Conservation (phyloP, 1,284 basidiomycete genomes). For the Athelia sp. region DNA sequence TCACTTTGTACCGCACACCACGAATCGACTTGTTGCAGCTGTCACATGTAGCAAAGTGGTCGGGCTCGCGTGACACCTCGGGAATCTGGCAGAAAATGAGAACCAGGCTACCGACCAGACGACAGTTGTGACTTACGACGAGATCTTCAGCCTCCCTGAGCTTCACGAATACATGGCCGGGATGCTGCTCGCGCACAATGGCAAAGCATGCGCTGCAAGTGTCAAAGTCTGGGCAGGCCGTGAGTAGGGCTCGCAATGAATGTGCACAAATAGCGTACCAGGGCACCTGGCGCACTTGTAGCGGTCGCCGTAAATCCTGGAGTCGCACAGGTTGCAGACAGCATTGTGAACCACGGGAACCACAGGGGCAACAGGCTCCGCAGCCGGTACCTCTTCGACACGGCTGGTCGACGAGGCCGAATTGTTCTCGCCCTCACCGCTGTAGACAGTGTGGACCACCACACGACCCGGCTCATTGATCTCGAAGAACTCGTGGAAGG, state of each 20-base stretch:
- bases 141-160: slow-evolving; percentile 53
- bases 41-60: slow-evolving; percentile 51
- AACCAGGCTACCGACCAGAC: too few species aligned
- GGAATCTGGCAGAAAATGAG: too few species aligned
- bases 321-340: slow-evolving; percentile 72
- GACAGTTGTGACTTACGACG: too few species aligned
- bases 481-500: slow-evolving; percentile 66
- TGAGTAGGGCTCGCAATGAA: neutral
- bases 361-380: slow-evolving; percentile 18
- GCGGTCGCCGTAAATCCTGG: slow-evolving; percentile 59
- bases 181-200: slow-evolving; percentile 71
- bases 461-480: slow-evolving; percentile 60
- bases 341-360: slow-evolving; percentile 63
- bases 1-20: slow-evolving; percentile 70
- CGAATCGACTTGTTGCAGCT: slow-evolving; percentile 53
- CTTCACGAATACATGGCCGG: slow-evolving; percentile 72
- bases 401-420: neutral
- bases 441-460: slow-evolving; percentile 55
- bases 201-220: slow-evolving; percentile 69
- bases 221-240: slow-evolving; percentile 52
- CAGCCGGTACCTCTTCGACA: slow-evolving; percentile 4
- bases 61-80: slow-evolving; percentile 11
- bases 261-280: slow-evolving; percentile 12
- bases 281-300: slow-evolving; percentile 73
- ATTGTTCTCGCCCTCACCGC: slow-evolving; percentile 28